Conservation (phyloP, 257 asterid genomes). For the Solanum etuberosum region DNA sequence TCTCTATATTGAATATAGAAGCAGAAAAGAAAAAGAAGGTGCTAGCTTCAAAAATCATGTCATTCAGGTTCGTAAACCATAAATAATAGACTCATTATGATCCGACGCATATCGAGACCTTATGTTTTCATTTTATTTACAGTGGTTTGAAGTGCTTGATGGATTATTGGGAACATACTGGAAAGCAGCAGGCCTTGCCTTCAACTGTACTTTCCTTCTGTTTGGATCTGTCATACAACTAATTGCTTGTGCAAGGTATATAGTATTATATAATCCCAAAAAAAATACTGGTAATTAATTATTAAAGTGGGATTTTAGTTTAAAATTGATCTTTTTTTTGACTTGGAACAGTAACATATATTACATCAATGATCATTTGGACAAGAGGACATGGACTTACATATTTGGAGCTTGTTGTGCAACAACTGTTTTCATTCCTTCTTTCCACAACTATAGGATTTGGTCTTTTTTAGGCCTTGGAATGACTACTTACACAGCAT, state of each 20-base stretch:
- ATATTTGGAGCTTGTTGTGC: conserved; percentile 99
- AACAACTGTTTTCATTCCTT: conserved; percentile 93
- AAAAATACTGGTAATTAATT: no score
- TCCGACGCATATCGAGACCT: background rate
- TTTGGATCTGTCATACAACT: conserved; percentile 97
- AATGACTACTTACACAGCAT: conserved; percentile 95
- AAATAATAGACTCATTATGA: background rate
- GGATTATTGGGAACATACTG: conserved; percentile 94
- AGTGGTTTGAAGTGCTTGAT: conserved; percentile 98
- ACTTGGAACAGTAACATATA: conserved; percentile 58
- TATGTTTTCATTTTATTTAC: background rate
- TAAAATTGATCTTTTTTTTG: background rate
- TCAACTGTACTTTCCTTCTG: conserved; percentile 92
- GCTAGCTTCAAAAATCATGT: conserved; percentile 91
- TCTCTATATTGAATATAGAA: conserved; percentile 70
- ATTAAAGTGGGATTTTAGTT: background rate
- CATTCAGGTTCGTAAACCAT: conserved; percentile 45
- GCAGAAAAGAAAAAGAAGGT: conserved; percentile 86
- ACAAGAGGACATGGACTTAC: conserved; percentile 98
- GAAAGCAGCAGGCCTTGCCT: conserved; percentile 90
- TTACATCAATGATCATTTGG: conserved; percentile 83
- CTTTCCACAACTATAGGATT: conserved; percentile 87
- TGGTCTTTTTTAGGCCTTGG: conserved; percentile 98
- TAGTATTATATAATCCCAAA: no score
- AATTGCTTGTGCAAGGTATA: conserved; percentile 98